Percentiles rank a stretch among this genome's conserved stretches.
Conservation (phyloP, 1,139 yeast species). For the Chernovozyma aurita region DNA sequence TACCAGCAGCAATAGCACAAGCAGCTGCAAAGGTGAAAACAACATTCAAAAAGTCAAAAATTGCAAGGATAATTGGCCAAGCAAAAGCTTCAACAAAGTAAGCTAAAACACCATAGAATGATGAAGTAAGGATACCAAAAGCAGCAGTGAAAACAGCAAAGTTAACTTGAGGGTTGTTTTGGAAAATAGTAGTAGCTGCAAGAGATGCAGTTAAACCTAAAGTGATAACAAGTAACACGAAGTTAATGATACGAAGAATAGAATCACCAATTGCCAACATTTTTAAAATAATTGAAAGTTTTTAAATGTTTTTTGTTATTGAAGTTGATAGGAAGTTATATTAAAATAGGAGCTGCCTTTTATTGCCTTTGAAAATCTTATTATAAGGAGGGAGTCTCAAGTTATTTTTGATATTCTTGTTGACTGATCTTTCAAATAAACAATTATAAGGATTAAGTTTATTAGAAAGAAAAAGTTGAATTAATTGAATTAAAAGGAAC, state of each 20-base stretch:
- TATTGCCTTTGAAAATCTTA: not conserved
- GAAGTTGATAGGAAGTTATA: not conserved
- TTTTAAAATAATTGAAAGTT: constrained; percentile 10
- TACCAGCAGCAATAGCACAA: constrained; percentile 87
- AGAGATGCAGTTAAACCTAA: constrained; percentile 85
- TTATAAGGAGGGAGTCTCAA: not conserved
- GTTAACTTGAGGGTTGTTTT: constrained; percentile 77
- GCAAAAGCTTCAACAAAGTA: constrained; percentile 76
- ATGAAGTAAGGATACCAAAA: constrained; percentile 75
- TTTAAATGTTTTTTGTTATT: not conserved
- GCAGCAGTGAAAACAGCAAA: constrained; percentile 84
- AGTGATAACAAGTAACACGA: constrained; percentile 67
- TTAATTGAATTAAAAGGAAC: too few relatives aligned
- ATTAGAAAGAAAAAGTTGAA: not conserved
- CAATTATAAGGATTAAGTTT: not conserved
- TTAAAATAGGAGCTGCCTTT: not conserved
- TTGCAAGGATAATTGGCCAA: constrained; percentile 75
- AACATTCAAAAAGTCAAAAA: constrained; percentile 79
- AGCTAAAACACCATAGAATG: constrained; percentile 76
- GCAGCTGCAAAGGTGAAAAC: constrained; percentile 94
- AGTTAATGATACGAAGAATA: constrained; percentile 68
- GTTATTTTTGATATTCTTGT: not conserved
- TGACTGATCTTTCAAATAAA: too few relatives aligned
- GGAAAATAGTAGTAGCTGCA: constrained; percentile 58
- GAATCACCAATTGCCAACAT: constrained; percentile 72